A percentile compares a stretch with the other conserved stretches of the same genome.
These are phyloP conservation scores for Kluyveromyces sp. DNA, from an alignment of 1,139 yeast genomes.

Conservation along the genomic window DNA sequence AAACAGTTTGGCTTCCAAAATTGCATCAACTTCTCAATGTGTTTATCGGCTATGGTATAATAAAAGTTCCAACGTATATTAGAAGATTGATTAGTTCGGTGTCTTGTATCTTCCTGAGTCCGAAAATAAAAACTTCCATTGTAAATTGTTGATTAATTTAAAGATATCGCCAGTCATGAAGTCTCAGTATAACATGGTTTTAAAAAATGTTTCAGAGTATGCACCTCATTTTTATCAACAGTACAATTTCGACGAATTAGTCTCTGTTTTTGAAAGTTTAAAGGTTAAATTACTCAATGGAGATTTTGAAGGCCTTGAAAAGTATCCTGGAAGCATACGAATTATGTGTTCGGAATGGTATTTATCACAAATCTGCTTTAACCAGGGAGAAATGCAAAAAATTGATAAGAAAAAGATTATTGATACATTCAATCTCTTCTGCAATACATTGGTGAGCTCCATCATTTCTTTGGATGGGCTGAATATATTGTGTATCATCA, in stretches of 20 bases:
- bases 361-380: slow-evolving; percentile 21
- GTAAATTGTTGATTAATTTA: slow-evolving; percentile 30
- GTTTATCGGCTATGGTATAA: slow-evolving; percentile 27
- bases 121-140: slow-evolving; percentile 31
- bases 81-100: slow-evolving; percentile 74
- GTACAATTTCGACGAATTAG: slow-evolving; percentile 23
- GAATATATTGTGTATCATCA: slow-evolving; percentile 30
- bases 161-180: slow-evolving; percentile 32
- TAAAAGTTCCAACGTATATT: slow-evolving; percentile 56
- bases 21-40: slow-evolving; percentile 23
- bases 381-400: slow-evolving; percentile 9
- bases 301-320: slow-evolving; percentile 5
- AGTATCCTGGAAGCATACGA: slow-evolving; percentile 22
- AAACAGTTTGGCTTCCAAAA: slow-evolving; percentile 14
- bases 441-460: slow-evolving; percentile 20
- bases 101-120: slow-evolving; percentile 45
- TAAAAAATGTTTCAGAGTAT: slow-evolving; percentile 33
- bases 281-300: slow-evolving; percentile 14
- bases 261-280: slow-evolving; percentile 16
- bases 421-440: slow-evolving; percentile 20
- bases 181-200: slow-evolving; percentile 32
- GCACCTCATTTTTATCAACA: slow-evolving; percentile 20
- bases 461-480: slow-evolving; percentile 29
- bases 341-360: slow-evolving; percentile 29
- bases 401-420: slow-evolving; percentile 10